phyloP scores from a whole-genome alignment of 75 land plant species.

The Gnetum montanum region DNA sequence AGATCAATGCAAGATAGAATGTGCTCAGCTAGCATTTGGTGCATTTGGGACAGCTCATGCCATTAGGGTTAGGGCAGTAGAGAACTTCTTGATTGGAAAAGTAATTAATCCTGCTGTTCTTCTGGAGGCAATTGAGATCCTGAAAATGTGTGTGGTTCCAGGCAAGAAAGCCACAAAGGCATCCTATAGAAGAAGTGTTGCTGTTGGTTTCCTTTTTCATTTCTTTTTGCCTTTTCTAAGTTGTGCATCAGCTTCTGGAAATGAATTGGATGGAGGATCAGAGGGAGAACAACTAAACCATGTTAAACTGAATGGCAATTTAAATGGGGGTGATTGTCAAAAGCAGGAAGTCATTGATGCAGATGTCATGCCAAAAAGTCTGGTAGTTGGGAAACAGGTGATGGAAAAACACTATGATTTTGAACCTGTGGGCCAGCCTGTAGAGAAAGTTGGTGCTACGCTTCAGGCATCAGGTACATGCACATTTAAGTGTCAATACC shows the following conservation, averaged over 20 bases:
- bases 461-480: constrained; percentile 73
- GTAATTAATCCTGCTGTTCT: constrained; percentile 22
- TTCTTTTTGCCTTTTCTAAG: constrained; percentile 30
- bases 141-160: constrained; percentile 29
- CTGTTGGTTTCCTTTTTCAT: constrained; percentile 61
- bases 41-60: constrained; percentile 78
- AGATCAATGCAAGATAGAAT: constrained; percentile 18
- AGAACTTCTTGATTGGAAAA: constrained; percentile 49
- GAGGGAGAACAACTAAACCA: not conserved
- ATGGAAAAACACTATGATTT: constrained; percentile 29
- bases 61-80: constrained; percentile 54
- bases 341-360: not conserved
- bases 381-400: constrained; percentile 32
- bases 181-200: constrained; percentile 57
- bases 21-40: constrained; percentile 60
- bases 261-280: not conserved
- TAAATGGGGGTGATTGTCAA: not conserved
- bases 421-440: constrained; percentile 52
- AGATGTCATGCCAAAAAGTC: not conserved
- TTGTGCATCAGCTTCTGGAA: not conserved
- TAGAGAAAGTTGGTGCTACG: constrained; percentile 38
- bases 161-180: constrained; percentile 27
- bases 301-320: not conserved
- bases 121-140: constrained; percentile 45
- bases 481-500: not conserved